Conservation (phyloP, 2,329 filamentous ascomycete genomes). For the Talaromyces rugulosus region DNA sequence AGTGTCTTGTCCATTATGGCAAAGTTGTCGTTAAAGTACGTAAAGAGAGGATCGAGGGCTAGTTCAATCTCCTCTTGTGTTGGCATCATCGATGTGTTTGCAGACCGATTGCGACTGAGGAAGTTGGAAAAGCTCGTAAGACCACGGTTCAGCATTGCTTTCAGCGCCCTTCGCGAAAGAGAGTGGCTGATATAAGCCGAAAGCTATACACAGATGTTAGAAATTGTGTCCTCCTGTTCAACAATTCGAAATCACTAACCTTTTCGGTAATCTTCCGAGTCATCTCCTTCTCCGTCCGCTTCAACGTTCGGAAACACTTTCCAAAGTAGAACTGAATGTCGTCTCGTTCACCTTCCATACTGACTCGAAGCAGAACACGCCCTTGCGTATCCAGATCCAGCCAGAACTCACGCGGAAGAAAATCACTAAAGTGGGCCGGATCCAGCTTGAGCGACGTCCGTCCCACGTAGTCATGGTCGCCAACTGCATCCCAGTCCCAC, state of each 20-base stretch:
- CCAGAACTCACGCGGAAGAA: conserved; percentile 94
- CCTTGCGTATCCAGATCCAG: conserved; percentile 95
- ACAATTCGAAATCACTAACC: conserved; percentile 46
- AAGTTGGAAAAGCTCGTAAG: conserved; percentile 64
- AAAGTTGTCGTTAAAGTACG: conserved; percentile 98
- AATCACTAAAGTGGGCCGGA: conserved; percentile 94
- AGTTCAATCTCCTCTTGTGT: conserved; percentile 72
- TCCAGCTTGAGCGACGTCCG: conserved; percentile 97
- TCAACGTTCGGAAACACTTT: conserved; percentile 91
- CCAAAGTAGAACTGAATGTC: conserved; percentile 99
- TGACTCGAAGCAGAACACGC: conserved; percentile 80
- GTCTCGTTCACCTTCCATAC: conserved; percentile 97
- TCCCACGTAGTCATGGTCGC: conserved; percentile 95
- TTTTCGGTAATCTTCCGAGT: conserved; percentile 97
- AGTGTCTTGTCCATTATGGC: conserved; percentile 97
- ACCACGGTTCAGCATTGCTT: conserved; percentile 67
- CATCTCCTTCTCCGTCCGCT: conserved; percentile 96
- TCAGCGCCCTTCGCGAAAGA: conserved; percentile 76
- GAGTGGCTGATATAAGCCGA: conserved; percentile 89
- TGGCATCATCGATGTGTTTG: conserved; percentile 50
- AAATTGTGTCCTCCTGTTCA: neutral
- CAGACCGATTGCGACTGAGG: conserved; percentile 51
- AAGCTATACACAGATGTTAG: conserved; percentile 52
- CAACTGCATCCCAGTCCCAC: conserved; percentile 97
- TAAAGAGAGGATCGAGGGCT: conserved; percentile 77